A percentile compares a stretch with the other conserved stretches of the same genome.
Conservation (phyloP, 2,329 filamentous ascomycete genomes). For the Aspergillus quadrilineatus region DNA sequence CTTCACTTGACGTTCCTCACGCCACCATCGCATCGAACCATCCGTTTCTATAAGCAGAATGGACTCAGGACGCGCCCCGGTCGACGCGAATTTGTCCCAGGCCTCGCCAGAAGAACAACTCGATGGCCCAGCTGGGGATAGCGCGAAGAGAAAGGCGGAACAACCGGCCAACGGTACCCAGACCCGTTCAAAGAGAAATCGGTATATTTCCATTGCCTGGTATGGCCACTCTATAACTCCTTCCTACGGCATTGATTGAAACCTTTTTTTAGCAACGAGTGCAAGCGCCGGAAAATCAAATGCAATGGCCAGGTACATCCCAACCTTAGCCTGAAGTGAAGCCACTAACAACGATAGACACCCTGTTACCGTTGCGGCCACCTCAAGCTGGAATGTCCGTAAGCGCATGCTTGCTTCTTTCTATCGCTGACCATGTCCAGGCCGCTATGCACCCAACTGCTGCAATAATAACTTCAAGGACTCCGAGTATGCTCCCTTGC, state of each 20-base stretch:
- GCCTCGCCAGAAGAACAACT: conserved; percentile 25
- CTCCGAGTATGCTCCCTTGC: conserved; percentile 58
- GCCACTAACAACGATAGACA: no score
- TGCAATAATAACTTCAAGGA: conserved; percentile 81
- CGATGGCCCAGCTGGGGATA: conserved; percentile 26
- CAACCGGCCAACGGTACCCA: conserved; percentile 45
- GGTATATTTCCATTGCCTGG: conserved; percentile 68
- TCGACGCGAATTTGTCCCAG: conserved; percentile 28
- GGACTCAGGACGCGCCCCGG: conserved; percentile 36
- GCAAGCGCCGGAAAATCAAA: conserved; percentile 67
- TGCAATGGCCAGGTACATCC: conserved; percentile 60
- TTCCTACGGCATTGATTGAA: background rate
- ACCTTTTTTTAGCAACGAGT: conserved; percentile 54
- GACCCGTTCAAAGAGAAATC: conserved; percentile 62
- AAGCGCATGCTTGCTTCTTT: conserved; percentile 3
- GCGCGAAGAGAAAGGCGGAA: conserved; percentile 44
- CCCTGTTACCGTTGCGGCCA: conserved; percentile 66
- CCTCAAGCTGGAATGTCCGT: conserved; percentile 57
- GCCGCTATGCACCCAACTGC: conserved; percentile 66
- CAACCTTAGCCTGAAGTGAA: no score
- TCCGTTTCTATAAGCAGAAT: conserved; percentile 20
- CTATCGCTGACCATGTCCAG: conserved; percentile 22
- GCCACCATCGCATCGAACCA: conserved; percentile 9
- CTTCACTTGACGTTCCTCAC: conserved; percentile 20
- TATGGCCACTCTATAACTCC: conserved; percentile 36